Conservation (phyloP, 441 rosid genomes). For the Cnidoscolus chayamansa region DNA sequence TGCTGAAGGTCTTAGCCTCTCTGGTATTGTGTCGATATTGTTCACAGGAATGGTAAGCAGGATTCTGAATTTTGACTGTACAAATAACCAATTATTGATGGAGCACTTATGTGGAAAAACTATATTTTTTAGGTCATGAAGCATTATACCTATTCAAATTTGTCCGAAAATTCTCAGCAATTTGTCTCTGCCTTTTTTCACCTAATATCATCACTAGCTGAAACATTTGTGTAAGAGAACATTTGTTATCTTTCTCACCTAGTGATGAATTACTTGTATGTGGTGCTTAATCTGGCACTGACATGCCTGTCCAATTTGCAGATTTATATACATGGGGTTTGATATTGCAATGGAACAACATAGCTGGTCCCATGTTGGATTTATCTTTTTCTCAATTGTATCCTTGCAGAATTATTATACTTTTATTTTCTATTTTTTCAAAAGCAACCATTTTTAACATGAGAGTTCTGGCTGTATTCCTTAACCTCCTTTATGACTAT, state of each 20-base stretch:
- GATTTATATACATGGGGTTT: slow-evolving; percentile 98
- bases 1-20: slow-evolving; percentile 98
- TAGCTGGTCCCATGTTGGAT: slow-evolving; percentile 97
- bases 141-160: slow-evolving; percentile 87
- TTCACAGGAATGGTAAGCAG: slow-evolving; percentile 98
- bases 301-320: slow-evolving; percentile 38
- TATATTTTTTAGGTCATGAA: slow-evolving; percentile 78
- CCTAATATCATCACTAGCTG: slow-evolving; percentile 95
- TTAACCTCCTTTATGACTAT: slow-evolving; percentile 36
- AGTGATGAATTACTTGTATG: slow-evolving; percentile 17
- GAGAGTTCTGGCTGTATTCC: slow-evolving; percentile 33
- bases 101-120: slow-evolving; percentile 25
- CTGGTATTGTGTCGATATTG: slow-evolving; percentile 96
- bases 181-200: slow-evolving; percentile 94
- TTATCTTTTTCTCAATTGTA: slow-evolving; percentile 95
- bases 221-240: slow-evolving; percentile 79
- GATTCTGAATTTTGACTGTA: slow-evolving; percentile 2
- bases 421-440: too few relatives aligned
- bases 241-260: slow-evolving; percentile 16
- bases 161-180: slow-evolving; percentile 87
- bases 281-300: slow-evolving; percentile 18
- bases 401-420: slow-evolving; percentile 44
- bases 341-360: slow-evolving; percentile 99
- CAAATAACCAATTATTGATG: slow-evolving; percentile 10
- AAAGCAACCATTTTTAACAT: slow-evolving; percentile 4